A percentile compares a stretch with the other conserved stretches of the same genome.
Conservation (phyloP, 805 yeast genomes). For the Yamadazyma paraphyllophila region DNA sequence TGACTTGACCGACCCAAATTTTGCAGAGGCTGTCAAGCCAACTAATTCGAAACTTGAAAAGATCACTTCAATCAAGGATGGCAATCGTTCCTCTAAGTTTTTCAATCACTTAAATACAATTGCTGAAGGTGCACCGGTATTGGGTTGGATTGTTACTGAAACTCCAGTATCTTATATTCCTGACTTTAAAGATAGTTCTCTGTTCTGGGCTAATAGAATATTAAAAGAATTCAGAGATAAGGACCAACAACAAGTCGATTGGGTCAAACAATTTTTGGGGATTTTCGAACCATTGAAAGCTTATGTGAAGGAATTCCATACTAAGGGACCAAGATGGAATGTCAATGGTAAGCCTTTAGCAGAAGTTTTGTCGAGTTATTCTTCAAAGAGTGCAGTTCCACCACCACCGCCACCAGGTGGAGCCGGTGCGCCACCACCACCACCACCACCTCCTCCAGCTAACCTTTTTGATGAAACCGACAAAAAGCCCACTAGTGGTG, state of each 20-base stretch:
- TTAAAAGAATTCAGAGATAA: slow-evolving; percentile 78
- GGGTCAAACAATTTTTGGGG: slow-evolving; percentile 70
- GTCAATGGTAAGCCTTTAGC: slow-evolving; percentile 55
- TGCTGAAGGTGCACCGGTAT: slow-evolving; percentile 84
- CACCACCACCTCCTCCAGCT: slow-evolving; percentile 81
- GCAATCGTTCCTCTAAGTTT: slow-evolving; percentile 63
- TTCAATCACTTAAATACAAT: slow-evolving; percentile 77
- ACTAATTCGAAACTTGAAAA: slow-evolving; percentile 58
- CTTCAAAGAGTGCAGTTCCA: slow-evolving; percentile 9
- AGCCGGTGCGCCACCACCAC: slow-evolving; percentile 73
- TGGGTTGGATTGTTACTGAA: slow-evolving; percentile 84
- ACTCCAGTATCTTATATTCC: slow-evolving; percentile 75
- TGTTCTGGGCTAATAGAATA: slow-evolving; percentile 91
- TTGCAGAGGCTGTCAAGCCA: slow-evolving; percentile 61
- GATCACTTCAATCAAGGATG: slow-evolving; percentile 67
- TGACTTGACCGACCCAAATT: slow-evolving; percentile 50
- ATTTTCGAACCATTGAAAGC: slow-evolving; percentile 68
- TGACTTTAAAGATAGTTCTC: slow-evolving; percentile 87
- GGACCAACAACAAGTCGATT: slow-evolving; percentile 66
- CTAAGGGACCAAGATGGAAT: slow-evolving; percentile 84
- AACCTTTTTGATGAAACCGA: slow-evolving; percentile 45
- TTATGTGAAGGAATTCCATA: slow-evolving; percentile 74
- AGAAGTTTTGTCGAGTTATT: slow-evolving; percentile 38
- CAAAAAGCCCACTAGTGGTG: slow-evolving; percentile 11
- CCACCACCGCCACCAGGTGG: slow-evolving; percentile 60